Evolutionary conservation across 192 early-diverging fungal genomes (phyloP).

Genomic region (Mortierella claussenii): DNA sequence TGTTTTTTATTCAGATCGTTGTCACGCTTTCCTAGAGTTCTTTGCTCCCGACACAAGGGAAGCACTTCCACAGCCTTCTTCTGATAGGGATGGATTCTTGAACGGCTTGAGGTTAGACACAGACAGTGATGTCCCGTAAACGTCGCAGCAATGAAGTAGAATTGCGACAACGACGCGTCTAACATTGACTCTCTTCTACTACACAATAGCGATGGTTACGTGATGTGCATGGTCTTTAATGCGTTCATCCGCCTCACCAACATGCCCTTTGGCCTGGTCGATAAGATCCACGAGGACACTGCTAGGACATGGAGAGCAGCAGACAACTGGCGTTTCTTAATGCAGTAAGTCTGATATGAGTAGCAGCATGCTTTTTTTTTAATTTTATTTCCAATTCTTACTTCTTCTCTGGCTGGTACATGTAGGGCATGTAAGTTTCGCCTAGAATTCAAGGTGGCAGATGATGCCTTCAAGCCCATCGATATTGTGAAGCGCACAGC

Average conservation of each 20-base stretch:
- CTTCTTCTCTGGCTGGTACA: too few species aligned
- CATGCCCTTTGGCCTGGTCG: conserved; percentile 67
- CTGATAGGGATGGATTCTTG: conserved; percentile 58
- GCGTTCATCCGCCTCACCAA: conserved; percentile 60
- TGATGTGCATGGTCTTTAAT: conserved; percentile 64
- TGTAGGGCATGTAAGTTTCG: conserved; percentile 68
- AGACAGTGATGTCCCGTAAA: too few species aligned
- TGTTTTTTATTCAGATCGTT: conserved; percentile 49
- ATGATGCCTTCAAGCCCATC: conserved; percentile 55
- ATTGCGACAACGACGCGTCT: too few species aligned
- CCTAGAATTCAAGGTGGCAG: conserved; percentile 58
- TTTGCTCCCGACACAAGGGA: conserved; percentile 40
- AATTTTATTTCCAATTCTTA: too few species aligned
- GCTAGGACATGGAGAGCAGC: conserved; percentile 63
- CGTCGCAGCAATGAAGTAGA: too few species aligned
- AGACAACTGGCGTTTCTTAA: conserved; percentile 68
- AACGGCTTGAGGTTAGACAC: conserved; percentile 57
- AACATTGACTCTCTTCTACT: background rate
- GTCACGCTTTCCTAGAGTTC: conserved; percentile 61
- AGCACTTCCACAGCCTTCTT: conserved; percentile 21
- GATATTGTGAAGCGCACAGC: conserved; percentile 62
- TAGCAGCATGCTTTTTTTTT: too few species aligned
- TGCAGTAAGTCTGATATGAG: conserved; percentile 52
- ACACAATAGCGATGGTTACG: conserved; percentile 56
- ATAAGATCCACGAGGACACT: conserved; percentile 65